Conservation (phyloP, 768 basidiomycete genomes). For the Omphalotus guepiniiformis region DNA sequence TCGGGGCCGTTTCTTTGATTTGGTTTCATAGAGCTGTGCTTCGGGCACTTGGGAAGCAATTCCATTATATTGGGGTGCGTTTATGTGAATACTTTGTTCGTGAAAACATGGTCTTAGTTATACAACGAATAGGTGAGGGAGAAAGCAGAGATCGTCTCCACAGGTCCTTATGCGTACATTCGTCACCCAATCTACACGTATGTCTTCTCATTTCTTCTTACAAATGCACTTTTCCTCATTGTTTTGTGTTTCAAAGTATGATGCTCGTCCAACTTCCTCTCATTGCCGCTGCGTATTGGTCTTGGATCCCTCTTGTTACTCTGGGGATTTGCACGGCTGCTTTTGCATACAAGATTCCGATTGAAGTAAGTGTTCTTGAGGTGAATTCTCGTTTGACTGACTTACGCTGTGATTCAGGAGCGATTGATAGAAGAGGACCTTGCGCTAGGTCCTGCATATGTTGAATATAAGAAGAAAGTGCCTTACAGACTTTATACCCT, state of each 20-base stretch:
- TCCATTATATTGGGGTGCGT: conserved; percentile 29
- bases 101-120: background rate
- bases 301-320: conserved; percentile 28
- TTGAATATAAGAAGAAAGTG: conserved; percentile 24
- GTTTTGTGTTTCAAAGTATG: background rate
- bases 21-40: conserved; percentile 12
- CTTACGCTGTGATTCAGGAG: conserved; percentile 21
- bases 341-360: conserved; percentile 28
- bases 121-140: conserved; percentile 20
- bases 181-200: conserved; percentile 34
- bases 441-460: conserved; percentile 20
- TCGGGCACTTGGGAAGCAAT: conserved; percentile 22
- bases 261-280: conserved; percentile 21
- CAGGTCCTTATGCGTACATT: conserved; percentile 31
- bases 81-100: background rate
- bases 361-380: conserved; percentile 22
- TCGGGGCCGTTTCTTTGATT: conserved; percentile 24
- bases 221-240: conserved; percentile 1
- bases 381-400: conserved; percentile 4
- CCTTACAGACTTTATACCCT: conserved; percentile 26
- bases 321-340: conserved; percentile 19
- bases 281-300: conserved; percentile 27
- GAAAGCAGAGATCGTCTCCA: conserved; percentile 23
- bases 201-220: conserved; percentile 6
- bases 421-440: conserved; percentile 23